Evolutionary conservation across 257 asterid genomes (phyloP), one percentile per base, ranked within the genome.

Genomic region (Asclepias syriaca): DNA sequence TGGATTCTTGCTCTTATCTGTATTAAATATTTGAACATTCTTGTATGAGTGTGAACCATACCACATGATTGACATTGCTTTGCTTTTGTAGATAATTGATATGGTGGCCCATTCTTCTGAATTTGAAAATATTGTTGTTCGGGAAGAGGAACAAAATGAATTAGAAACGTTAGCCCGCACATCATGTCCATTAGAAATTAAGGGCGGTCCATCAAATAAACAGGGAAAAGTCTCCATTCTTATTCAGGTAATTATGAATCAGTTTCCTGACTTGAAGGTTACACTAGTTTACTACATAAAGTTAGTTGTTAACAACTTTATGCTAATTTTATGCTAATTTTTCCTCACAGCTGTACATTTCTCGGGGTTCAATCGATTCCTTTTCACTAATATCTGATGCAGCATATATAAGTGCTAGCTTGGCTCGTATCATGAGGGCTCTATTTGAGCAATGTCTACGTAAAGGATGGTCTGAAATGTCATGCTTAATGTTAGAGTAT

Each of bases 21-120:
- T 51, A 69, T 48, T 40, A 55, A 46, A 39, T 54, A 34, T 16
- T 43, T 43, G 19, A 22, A 61, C 49, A 64, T 15, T 45, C 34
- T 73, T 15, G 4, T 54, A 32, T 27, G 5, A 43, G 46, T 51
- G 65, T 43, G 39, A 69, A 55, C 32, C 71, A 50, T 34, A 18
- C 32, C 66, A 15, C 24, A 45, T 15, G 16, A n/a, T 57, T 32
- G 16, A 32, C 43, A n/a, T 18, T 60, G 13, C 53, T 22, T 77
- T 66, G 69, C 50, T 67, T 74, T 61, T 79, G 68, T 77, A 94
- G 99, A 90, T 94, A 78, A 88, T 94, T 77, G 92, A 88, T 81
- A 91, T 91, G 99, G 97, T 94, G 70, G 97, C 99, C 34, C 96
- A 85, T 76, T 94, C 99, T 75, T 85, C 99, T 49, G 99, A 94